Evolutionary conservation across 768 basidiomycete species (phyloP).

Genomic region (Lactarius sp.): DNA sequence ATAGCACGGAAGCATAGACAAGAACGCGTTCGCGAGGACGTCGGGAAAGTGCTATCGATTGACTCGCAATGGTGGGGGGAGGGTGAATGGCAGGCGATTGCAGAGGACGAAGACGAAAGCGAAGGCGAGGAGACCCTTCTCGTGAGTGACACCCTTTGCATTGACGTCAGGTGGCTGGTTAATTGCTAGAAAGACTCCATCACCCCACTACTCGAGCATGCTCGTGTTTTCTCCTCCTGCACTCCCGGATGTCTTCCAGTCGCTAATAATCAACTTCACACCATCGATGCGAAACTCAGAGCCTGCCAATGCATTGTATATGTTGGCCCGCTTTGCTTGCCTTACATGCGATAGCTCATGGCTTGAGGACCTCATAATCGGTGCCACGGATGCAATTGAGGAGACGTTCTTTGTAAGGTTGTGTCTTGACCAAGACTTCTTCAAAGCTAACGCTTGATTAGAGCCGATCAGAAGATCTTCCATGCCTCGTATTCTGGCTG

Average conservation of each 20-base stretch:
- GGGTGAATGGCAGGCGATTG: constrained; percentile 34
- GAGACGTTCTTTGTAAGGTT: constrained; percentile 82
- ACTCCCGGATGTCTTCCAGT: constrained; percentile 73
- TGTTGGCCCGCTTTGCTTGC: constrained; percentile 90
- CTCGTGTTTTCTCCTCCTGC: constrained; percentile 86
- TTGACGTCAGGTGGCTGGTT: not conserved
- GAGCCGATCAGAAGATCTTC: constrained; percentile 80
- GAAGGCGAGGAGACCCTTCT: constrained; percentile 48
- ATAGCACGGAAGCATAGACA: constrained; percentile 49
- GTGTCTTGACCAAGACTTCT: not conserved
- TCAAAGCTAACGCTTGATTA: constrained; percentile 33
- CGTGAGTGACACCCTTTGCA: constrained; percentile 34
- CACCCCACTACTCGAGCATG: constrained; percentile 77
- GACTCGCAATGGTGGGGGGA: constrained; percentile 62
- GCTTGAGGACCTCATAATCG: constrained; percentile 89
- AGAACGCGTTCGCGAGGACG: constrained; percentile 51
- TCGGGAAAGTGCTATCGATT: constrained; percentile 54
- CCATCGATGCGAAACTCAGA: constrained; percentile 70
- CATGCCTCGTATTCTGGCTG: constrained; percentile 88
- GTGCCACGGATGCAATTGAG: constrained; percentile 89
- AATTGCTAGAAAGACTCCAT: constrained; percentile 52
- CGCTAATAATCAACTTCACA: constrained; percentile 71
- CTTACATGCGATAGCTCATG: constrained; percentile 85
- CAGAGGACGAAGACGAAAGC: constrained; percentile 41
- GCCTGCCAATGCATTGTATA: constrained; percentile 88